Base-by-base conservation (phyloP, 208 protist species). In the Crithidia thermophila region DNA sequence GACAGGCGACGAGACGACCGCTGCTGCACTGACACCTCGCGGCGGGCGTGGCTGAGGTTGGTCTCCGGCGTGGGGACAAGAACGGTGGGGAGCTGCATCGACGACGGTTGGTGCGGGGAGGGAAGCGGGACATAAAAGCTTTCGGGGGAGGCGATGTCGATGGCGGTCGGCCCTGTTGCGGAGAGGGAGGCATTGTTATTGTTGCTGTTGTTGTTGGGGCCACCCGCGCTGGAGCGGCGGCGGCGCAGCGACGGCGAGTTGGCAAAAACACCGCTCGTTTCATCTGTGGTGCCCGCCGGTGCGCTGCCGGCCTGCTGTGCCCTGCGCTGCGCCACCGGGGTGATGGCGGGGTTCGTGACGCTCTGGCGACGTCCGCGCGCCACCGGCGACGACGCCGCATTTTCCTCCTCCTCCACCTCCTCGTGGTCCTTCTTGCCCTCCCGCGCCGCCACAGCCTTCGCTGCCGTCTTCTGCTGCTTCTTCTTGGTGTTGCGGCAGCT, bases 1-100 rank as follows among this genome's bases (percentile, higher is more conserved):
- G 57, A 63, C 7, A 40, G 57, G n/a, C 57, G 42, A 28, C 42
- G 57, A 11, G n/a, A n/a, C n/a, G n/a, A n/a, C n/a, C n/a, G n/a
- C n/a, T n/a, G n/a, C n/a, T n/a, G n/a, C n/a, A n/a, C n/a, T n/a
- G n/a, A n/a, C n/a, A n/a, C n/a, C n/a, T n/a, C n/a, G n/a, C n/a
- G n/a, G n/a, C n/a, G n/a, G 2, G 3, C n/a, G 16, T n/a, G 7
- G 31, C 2, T 8, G 2, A 13, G 2, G 16, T 33, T 6, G 4
- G 9, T 9, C 5, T 49, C 40, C 21, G 56, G 2, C 5, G 40
- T 20, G 27, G 25, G 4, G 6, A 51, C 6, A 5, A 63, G 30
- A 6, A 63, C 57, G 23, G 27, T n/a, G 13, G 57, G 57, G 9
- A 63, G 42, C 5, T 27, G 57, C 1, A 30, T 28, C 3, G 42